Base-by-base conservation (phyloP, 805 yeast species). In the Scheffersomyces ergatensis region DNA sequence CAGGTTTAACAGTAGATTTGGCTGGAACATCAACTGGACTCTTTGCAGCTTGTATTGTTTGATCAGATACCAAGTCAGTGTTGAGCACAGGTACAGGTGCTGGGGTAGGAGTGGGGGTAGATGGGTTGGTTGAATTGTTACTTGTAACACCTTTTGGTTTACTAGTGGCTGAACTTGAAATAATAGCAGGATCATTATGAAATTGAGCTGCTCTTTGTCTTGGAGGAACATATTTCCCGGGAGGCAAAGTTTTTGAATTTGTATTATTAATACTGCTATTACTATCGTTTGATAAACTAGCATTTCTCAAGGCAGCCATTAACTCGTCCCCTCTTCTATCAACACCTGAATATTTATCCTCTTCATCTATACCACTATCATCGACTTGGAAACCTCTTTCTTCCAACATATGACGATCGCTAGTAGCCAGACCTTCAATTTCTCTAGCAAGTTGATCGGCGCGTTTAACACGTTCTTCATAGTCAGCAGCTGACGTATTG, bases 301-400 rank as follows among this genome's bases (percentile, higher is more conserved):
- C 60, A 16, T 56, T 59, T 46, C 60, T 63, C 36, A 74, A 63
- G 5, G 77, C 72, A 4, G 77, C 77, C 73, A 72, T 70, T 42
- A 73, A 61, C 40, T 71, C 76, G 34, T 62, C 67, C 20, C 76
- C 77, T 42, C 80, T 70, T 54, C 93, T 78, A 43, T 76, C 82
- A 34, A 89, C 99, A 37, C 97, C 97, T 4, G 97, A 89, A 58
- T 90, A 93, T 63, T 86, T 86, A 62, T 90, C 97, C 62, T 93
- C 99, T 66, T 93, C 99, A 62, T 93, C 98, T 50, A 87, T 50
- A 14, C 95, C 96, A 44, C 85, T 78, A 55, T 87, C 96, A 58
- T 87, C 96, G 29, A 85, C 76, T 14, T 60, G 54, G 13, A 80
- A 46, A 19, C 96, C 96, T 60, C 99, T 80, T 62, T 92, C 99